Evolutionary conservation across 2,329 filamentous ascomycete species (phyloP), one percentile per base, ranked within the genome.

Genomic region (Herpotrichia juniperi): DNA sequence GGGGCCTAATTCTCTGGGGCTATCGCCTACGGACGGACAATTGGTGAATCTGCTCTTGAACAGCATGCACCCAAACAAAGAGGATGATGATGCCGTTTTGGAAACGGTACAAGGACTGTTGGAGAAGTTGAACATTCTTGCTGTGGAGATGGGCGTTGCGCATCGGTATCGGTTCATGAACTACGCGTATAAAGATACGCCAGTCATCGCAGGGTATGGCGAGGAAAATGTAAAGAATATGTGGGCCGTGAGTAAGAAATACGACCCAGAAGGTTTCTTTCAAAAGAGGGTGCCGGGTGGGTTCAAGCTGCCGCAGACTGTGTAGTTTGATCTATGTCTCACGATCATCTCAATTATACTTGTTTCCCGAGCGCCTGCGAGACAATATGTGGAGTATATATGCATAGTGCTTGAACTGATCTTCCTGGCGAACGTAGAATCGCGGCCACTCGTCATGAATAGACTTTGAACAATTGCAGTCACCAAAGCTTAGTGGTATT

Each of bases 171-270:
- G 68, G 4, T 66, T 70, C 35, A 64, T 59, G 35, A 72, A 68
- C 44, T 74, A 74, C 51, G 69, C 56, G 2, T 55, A 51, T 37
- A 61, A 67, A 52, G 73, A 66, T 45, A 76, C 80, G 54, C 68
- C 76, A 53, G 67, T 74, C 0, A 63, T 80, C 46, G 56, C 56
- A 6, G 66, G 69, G 17, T 80, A 79, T 57, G 77, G 78, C 0
- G 32, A 55, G 30, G 57, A 56, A 8, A 78, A 72, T 44, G 49
- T 63, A 34, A 42, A 58, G 37, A 55, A 17, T 14, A 16, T 43
- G 17, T 22, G 16, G 16, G 28, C 21, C 2, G 43, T 46, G 8
- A 35, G 28, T 11, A 46, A 35, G 43, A 32, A 35, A 19, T 46
- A 22, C n/a, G 43, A 46, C n/a, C 43, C 43, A 4, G 30, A 46